Evolutionary conservation across 441 rosid species (phyloP).

Genomic region (Sinapis alba): DNA sequence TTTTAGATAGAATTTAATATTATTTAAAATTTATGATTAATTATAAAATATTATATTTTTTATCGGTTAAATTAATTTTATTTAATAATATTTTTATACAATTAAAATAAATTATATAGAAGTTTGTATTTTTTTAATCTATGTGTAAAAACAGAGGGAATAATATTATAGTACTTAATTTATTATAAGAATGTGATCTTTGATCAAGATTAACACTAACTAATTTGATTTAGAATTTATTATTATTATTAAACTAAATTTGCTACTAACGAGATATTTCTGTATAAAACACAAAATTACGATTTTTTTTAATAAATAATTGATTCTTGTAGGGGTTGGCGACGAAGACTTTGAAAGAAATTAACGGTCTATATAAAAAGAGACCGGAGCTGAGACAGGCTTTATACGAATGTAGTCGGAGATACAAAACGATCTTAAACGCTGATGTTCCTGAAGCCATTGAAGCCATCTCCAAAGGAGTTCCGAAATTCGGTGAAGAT

Average conservation of each 20-base stretch:
- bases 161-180: neutral
- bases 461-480: constrained; percentile 37
- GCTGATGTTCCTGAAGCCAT: constrained; percentile 43
- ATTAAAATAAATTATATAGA: too few relatives aligned
- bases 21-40: too few relatives aligned
- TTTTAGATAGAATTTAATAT: too few relatives aligned
- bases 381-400: constrained; percentile 32
- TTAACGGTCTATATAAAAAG: constrained; percentile 26
- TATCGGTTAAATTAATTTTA: too few relatives aligned
- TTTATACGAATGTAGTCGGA: constrained; percentile 30
- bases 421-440: constrained; percentile 34
- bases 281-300: neutral
- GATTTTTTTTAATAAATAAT: neutral
- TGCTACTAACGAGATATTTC: too few relatives aligned
- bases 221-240: neutral
- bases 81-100: too few relatives aligned
- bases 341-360: constrained; percentile 18
- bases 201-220: neutral
- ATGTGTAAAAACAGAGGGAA: too few relatives aligned
- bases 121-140: too few relatives aligned
- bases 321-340: constrained; percentile 22
- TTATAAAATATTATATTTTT: too few relatives aligned
- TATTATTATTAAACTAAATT: neutral
- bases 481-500: constrained; percentile 23
- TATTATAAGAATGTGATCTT: neutral